Conservation (phyloP, 2,329 filamentous ascomycete genomes). For the Ceratocystis alfenasii region DNA sequence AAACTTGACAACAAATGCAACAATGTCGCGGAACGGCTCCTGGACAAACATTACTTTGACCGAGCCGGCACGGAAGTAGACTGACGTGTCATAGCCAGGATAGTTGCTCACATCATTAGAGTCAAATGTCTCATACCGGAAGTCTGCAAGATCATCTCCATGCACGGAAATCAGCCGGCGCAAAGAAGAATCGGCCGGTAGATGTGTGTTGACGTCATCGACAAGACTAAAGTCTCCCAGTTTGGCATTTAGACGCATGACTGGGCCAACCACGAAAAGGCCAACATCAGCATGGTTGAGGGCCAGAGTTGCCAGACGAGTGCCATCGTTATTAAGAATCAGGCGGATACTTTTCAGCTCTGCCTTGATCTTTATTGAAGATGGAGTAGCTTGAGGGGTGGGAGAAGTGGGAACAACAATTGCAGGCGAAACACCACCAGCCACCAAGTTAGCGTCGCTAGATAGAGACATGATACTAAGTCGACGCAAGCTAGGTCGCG, state of each 20-base stretch:
- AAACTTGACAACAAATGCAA: conserved; percentile 96
- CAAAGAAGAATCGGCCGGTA: conserved; percentile 65
- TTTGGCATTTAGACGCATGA: conserved; percentile 76
- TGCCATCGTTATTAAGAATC: conserved; percentile 94
- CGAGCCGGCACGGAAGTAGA: conserved; percentile 82
- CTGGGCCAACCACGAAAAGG: conserved; percentile 72
- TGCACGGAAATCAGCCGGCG: conserved; percentile 87
- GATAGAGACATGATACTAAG: conserved; percentile 19
- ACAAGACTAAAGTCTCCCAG: conserved; percentile 80
- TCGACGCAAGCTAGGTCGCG: conserved; percentile 15
- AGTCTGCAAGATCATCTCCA: conserved; percentile 89
- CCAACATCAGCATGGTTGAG: conserved; percentile 87
- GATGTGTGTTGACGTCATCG: conserved; percentile 88
- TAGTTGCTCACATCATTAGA: conserved; percentile 56
- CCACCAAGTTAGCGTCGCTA: conserved; percentile 12
- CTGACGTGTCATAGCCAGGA: conserved; percentile 86
- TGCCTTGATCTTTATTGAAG: conserved; percentile 86
- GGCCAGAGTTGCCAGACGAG: conserved; percentile 81
- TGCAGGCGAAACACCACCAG: conserved; percentile 9
- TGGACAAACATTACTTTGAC: conserved; percentile 96
- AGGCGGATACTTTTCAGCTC: conserved; percentile 87
- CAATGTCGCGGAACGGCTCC: conserved; percentile 94
- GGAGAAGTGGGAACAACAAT: conserved; percentile 23
- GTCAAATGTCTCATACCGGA: conserved; percentile 95
- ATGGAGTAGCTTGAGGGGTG: conserved; percentile 27